phyloP scores from a whole-genome alignment of 768 basidiomycete species.

The Calocybe indica region DNA sequence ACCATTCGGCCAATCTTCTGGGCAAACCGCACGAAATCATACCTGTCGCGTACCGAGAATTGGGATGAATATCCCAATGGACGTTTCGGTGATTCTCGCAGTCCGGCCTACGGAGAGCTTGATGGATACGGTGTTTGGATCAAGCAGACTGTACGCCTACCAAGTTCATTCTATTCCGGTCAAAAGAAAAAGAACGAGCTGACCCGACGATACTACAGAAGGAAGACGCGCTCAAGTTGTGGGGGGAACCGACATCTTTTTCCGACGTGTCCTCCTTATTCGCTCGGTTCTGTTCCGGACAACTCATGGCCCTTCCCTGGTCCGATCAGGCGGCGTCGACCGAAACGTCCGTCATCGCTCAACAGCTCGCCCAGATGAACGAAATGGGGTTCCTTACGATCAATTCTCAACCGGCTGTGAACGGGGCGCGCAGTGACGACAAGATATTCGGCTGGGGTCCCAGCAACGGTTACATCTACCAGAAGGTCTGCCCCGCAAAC shows the following conservation, averaged over 20 bases:
- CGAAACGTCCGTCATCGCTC: constrained; percentile 79
- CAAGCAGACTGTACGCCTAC: constrained; percentile 65
- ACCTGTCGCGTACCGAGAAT: constrained; percentile 92
- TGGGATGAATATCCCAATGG: constrained; percentile 99
- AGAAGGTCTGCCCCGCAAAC: constrained; percentile 54
- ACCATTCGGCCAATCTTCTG: constrained; percentile 98
- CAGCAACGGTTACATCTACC: constrained; percentile 89
- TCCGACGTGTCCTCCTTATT: constrained; percentile 72
- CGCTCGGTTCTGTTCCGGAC: constrained; percentile 70
- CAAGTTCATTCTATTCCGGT: neutral
- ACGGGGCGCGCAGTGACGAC: constrained; percentile 82
- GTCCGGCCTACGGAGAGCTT: constrained; percentile 96
- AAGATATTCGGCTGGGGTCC: constrained; percentile 92
- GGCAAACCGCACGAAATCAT: constrained; percentile 95
- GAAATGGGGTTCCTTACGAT: constrained; percentile 91
- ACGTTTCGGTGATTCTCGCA: constrained; percentile 94
- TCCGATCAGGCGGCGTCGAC: constrained; percentile 82
- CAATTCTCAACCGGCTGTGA: constrained; percentile 95
- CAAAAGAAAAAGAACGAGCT: neutral
- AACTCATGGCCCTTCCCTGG: constrained; percentile 85
- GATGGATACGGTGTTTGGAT: constrained; percentile 95
- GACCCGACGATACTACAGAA: constrained; percentile 40
- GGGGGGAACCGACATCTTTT: constrained; percentile 73
- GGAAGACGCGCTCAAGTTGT: constrained; percentile 81
- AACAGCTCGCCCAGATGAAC: constrained; percentile 81